Evolutionary conservation across 2,329 filamentous ascomycete genomes (phyloP).

Genomic region (Metarhizium anisopliae): DNA sequence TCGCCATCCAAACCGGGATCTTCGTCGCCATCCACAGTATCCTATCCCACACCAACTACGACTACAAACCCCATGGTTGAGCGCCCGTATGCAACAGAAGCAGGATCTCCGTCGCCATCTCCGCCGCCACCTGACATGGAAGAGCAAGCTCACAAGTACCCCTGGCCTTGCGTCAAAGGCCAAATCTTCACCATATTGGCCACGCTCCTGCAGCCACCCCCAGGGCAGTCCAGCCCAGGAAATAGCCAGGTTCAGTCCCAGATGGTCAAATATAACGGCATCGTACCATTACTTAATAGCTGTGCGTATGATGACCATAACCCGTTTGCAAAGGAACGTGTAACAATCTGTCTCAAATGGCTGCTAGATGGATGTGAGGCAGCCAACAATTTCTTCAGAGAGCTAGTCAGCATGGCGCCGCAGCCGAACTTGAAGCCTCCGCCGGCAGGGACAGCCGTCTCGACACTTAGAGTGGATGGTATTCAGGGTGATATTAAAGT

Average conservation of each 20-base stretch:
- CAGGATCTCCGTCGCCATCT: constrained; percentile 24
- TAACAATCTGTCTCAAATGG: constrained; percentile 82
- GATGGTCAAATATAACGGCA: constrained; percentile 74
- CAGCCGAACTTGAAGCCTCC: constrained; percentile 28
- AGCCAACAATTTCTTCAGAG: constrained; percentile 62
- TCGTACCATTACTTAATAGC: constrained; percentile 81
- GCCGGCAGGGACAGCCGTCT: constrained; percentile 25
- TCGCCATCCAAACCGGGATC: constrained; percentile 13
- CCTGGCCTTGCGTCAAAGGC: constrained; percentile 74
- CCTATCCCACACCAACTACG: constrained; percentile 7
- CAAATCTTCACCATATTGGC: constrained; percentile 86
- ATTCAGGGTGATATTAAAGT: constrained; percentile 48
- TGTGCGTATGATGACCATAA: constrained; percentile 90
- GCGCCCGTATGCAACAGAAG: constrained; percentile 46
- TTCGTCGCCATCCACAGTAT: constrained; percentile 21
- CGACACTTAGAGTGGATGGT: constrained; percentile 44
- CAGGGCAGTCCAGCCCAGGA: constrained; percentile 48
- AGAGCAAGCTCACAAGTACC: constrained; percentile 53
- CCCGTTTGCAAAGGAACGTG: constrained; percentile 86
- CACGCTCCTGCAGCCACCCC: constrained; percentile 77
- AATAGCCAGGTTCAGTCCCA: constrained; percentile 77
- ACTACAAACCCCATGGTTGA: constrained; percentile 40
- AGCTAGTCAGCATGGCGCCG: constrained; percentile 43
- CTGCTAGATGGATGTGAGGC: constrained; percentile 65
- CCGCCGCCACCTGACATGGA: constrained; percentile 41